Percentiles rank a stretch among this genome's conserved stretches.
phyloP scores from a whole-genome alignment of 371 early-diverging fungal species.

The Dipsacomyces acuminosporus region DNA sequence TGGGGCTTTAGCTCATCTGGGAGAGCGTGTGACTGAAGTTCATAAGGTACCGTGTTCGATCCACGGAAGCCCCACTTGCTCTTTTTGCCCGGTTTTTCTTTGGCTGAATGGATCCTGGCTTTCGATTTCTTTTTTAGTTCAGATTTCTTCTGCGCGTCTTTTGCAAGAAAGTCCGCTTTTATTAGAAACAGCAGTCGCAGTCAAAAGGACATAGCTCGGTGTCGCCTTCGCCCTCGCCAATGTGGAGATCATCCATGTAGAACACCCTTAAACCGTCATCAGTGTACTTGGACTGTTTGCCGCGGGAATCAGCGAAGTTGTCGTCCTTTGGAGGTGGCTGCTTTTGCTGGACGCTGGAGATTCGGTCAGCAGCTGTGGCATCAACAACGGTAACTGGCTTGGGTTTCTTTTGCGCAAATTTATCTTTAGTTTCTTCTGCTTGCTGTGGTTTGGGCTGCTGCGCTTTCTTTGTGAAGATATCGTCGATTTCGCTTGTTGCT shows the following conservation, averaged over 20 bases:
- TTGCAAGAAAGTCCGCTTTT: no score
- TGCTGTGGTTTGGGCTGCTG: background rate
- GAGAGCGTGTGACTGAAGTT: background rate
- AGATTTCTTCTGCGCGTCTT: no score
- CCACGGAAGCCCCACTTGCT: background rate
- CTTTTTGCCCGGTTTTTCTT: background rate
- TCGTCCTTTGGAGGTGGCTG: conserved; percentile 23
- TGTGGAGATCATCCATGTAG: conserved; percentile 46
- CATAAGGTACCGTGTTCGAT: background rate
- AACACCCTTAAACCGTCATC: conserved; percentile 49
- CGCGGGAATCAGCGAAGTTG: conserved; percentile 39
- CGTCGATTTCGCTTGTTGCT: conserved; percentile 6
- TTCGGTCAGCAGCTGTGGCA: conserved; percentile 23
- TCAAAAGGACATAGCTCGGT: conserved; percentile 49
- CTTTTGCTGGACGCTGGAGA: background rate
- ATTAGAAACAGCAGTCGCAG: conserved; percentile 47
- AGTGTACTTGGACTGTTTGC: conserved; percentile 43
- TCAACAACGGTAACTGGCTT: conserved; percentile 35
- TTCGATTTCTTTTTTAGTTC: no score
- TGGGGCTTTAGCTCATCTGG: background rate
- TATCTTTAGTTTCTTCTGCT: no score
- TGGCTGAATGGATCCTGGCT: no score
- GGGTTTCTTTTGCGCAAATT: background rate
- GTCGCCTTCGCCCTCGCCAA: conserved; percentile 49
- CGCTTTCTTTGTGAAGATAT: conserved; percentile 25